Conservation (phyloP, 2,329 filamentous ascomycete genomes). For the Cryphonectria radicalis region DNA sequence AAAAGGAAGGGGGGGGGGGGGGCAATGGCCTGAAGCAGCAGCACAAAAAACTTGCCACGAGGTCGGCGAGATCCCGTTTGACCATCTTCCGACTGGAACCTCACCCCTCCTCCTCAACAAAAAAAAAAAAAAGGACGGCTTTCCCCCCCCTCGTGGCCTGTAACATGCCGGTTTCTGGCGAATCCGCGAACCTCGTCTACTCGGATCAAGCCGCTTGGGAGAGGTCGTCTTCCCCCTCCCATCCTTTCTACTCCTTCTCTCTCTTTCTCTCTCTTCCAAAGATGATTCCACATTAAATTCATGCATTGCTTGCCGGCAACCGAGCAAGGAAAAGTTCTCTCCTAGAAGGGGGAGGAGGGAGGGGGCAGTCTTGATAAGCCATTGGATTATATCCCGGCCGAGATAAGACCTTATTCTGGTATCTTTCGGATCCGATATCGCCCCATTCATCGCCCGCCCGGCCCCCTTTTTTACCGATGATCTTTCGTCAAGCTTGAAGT, state of each 20-base stretch:
- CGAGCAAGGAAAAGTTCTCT: background rate
- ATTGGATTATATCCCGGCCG: background rate
- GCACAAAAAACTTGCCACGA: background rate
- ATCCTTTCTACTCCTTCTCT: background rate
- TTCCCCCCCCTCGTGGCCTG: background rate
- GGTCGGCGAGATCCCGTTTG: background rate
- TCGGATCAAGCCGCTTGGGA: conserved; percentile 4
- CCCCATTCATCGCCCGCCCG: background rate
- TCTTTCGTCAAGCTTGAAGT: background rate
- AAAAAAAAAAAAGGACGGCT: background rate
- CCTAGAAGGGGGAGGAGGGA: too few species aligned
- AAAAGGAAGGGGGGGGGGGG: background rate
- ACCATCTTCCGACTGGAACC: background rate
- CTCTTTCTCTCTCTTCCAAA: background rate
- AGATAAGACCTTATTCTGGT: background rate
- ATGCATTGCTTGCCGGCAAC: conserved; percentile 15
- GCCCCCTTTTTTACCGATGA: background rate
- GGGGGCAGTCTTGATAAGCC: background rate
- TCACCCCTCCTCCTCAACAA: too few species aligned
- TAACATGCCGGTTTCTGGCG: background rate
- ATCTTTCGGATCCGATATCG: background rate
- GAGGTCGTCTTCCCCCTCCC: background rate
- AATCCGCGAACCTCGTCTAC: conserved; percentile 1
- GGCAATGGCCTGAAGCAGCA: background rate
- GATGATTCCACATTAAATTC: background rate